Conservation (phyloP, 208 protist genomes). For the Herpetomonas tarakana region DNA sequence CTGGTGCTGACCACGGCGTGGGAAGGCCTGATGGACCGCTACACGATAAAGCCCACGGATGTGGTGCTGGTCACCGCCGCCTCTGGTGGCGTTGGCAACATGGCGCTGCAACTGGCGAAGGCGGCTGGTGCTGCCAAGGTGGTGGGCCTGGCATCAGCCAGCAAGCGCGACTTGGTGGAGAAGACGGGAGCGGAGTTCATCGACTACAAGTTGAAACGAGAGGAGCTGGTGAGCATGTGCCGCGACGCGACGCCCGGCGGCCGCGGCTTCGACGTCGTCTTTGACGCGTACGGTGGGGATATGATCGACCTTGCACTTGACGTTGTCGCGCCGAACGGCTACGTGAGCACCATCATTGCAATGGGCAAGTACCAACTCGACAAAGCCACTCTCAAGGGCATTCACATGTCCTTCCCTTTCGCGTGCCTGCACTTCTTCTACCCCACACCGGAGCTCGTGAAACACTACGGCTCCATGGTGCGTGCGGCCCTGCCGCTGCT, state of each 20-base stretch:
- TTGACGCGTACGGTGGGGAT: conserved; percentile 8
- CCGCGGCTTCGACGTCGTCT: conserved; percentile 22
- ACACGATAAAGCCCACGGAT: conserved; percentile 6
- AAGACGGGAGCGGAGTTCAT: conserved; percentile 6
- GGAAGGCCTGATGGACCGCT: conserved; percentile 12
- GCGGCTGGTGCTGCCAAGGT: conserved; percentile 4
- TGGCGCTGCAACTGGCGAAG: conserved; percentile 9
- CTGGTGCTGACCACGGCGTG: conserved; percentile 14
- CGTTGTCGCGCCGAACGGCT: conserved; percentile 11
- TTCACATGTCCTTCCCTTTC: conserved; percentile 6
- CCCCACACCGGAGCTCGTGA: not conserved
- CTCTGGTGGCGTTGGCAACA: conserved; percentile 14
- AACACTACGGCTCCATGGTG: conserved; percentile 4
- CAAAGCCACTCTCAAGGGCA: conserved; percentile 6
- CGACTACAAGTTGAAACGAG: conserved; percentile 8
- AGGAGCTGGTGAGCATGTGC: not conserved
- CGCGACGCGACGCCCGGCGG: not conserved
- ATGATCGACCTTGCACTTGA: conserved; percentile 5
- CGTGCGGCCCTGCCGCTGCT: conserved; percentile 10
- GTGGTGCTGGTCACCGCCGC: conserved; percentile 13
- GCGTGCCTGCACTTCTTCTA: conserved; percentile 14
- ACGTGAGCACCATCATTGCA: conserved; percentile 7
- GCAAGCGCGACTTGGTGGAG: conserved; percentile 9
- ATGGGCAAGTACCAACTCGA: conserved; percentile 1
- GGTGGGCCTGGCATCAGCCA: conserved; percentile 2